These are phyloP conservation scores for Aspergillus ustus DNA, from an alignment of 2,329 filamentous ascomycete species.

Conservation along the genomic window DNA sequence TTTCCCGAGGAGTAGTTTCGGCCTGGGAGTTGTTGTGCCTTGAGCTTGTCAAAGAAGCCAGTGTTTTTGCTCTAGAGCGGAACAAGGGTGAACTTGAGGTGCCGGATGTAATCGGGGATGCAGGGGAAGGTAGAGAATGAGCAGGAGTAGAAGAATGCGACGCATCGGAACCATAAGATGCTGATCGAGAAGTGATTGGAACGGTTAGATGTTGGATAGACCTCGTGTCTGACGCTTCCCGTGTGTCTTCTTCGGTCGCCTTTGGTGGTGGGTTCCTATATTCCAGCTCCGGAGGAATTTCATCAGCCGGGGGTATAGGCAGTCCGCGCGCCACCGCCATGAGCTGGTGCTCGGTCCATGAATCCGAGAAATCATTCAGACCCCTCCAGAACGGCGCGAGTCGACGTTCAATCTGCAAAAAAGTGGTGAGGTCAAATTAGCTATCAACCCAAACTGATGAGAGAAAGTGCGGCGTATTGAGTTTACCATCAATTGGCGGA, in stretches of 20 bases:
- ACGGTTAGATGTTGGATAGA: slow-evolving; percentile 76
- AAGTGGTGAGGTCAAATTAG: too few relatives aligned
- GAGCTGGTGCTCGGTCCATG: slow-evolving; percentile 95
- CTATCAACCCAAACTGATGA: too few relatives aligned
- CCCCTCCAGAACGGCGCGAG: slow-evolving; percentile 96
- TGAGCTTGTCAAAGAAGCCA: slow-evolving; percentile 79
- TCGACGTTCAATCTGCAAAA: slow-evolving; percentile 83
- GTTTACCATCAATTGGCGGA: slow-evolving; percentile 87
- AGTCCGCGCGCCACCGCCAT: slow-evolving; percentile 85
- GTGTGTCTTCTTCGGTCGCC: slow-evolving; percentile 45
- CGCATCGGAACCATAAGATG: slow-evolving; percentile 77
- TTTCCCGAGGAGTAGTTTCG: slow-evolving; percentile 76
- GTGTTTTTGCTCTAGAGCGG: slow-evolving; percentile 83
- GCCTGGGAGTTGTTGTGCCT: slow-evolving; percentile 72
- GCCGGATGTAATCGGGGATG: slow-evolving; percentile 58
- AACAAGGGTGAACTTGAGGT: slow-evolving; percentile 64
- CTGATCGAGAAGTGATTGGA: slow-evolving; percentile 75
- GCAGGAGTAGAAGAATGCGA: slow-evolving; percentile 67
- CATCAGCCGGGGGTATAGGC: slow-evolving; percentile 80
- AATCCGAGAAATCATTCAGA: slow-evolving; percentile 82
- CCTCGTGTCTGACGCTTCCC: slow-evolving; percentile 57
- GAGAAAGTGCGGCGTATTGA: too few relatives aligned
- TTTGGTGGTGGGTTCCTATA: slow-evolving; percentile 55
- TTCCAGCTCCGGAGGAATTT: slow-evolving; percentile 73
- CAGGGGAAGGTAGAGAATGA: slow-evolving; percentile 64